Evolutionary conservation across 768 basidiomycete genomes (phyloP).

Genomic region (Dacryopinax primogenitus): DNA sequence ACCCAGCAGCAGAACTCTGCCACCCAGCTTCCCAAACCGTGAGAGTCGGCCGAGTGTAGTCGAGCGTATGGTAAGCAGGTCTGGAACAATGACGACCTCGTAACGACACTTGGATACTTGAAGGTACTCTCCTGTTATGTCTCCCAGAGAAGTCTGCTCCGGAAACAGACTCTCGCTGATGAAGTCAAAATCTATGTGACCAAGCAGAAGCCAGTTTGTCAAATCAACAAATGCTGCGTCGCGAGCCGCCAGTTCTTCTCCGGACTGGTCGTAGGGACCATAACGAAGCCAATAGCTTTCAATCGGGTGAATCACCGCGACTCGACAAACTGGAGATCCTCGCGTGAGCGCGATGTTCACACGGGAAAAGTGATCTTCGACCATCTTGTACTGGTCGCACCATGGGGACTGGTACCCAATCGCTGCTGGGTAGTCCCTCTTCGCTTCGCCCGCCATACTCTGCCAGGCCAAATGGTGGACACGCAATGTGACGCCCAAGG

Average conservation of each 20-base stretch:
- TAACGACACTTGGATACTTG: slow-evolving; percentile 19
- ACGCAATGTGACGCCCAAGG: slow-evolving; percentile 20
- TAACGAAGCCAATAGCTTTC: slow-evolving; percentile 21
- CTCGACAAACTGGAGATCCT: slow-evolving; percentile 18
- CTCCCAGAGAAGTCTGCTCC: slow-evolving; percentile 13
- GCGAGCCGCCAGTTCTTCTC: slow-evolving; percentile 16
- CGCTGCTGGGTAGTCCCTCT: slow-evolving; percentile 21
- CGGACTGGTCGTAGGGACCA: slow-evolving; percentile 19
- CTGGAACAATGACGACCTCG: slow-evolving; percentile 20
- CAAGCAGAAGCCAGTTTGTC: slow-evolving; percentile 20
- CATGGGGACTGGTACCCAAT: slow-evolving; percentile 22
- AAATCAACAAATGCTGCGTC: slow-evolving; percentile 18
- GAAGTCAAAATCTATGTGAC: slow-evolving; percentile 22
- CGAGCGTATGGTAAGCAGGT: slow-evolving; percentile 19
- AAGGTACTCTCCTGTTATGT: slow-evolving; percentile 12
- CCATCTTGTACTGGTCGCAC: slow-evolving; percentile 19
- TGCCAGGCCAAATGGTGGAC: slow-evolving; percentile 19
- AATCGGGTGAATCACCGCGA: slow-evolving; percentile 23
- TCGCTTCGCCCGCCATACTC: slow-evolving; percentile 21
- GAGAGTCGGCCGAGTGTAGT: slow-evolving; percentile 17
- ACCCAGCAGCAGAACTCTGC: slow-evolving; percentile 19
- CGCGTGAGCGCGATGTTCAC: slow-evolving; percentile 19
- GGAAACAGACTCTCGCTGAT: slow-evolving; percentile 21
- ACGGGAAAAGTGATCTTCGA: slow-evolving; percentile 21
- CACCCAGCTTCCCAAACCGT: slow-evolving; percentile 17